Conservation (phyloP, 2,329 filamentous ascomycete genomes). For the Dactylella cylindrospora region DNA sequence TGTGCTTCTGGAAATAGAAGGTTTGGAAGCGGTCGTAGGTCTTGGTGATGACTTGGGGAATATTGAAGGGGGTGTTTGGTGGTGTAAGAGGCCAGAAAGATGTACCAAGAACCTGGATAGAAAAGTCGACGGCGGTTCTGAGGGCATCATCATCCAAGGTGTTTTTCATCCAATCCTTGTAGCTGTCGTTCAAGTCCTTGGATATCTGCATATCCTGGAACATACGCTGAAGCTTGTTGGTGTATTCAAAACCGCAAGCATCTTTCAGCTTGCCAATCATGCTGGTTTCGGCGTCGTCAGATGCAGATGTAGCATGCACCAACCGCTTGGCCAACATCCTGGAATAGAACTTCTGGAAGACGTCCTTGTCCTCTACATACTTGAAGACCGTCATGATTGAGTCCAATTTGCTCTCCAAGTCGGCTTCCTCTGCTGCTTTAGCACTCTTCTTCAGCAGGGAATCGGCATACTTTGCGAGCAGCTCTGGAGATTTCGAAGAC, state of each 20-base stretch:
- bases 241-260: slow-evolving; percentile 97
- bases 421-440: slow-evolving; percentile 88
- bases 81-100: slow-evolving; percentile 94
- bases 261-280: slow-evolving; percentile 99
- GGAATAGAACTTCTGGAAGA: slow-evolving; percentile 99
- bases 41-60: slow-evolving; percentile 78
- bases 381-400: slow-evolving; percentile 99
- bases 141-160: slow-evolving; percentile 65
- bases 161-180: slow-evolving; percentile 73
- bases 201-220: slow-evolving; percentile 99
- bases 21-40: slow-evolving; percentile 86
- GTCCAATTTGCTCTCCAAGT: slow-evolving; percentile 81
- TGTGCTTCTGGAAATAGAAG: slow-evolving; percentile 97
- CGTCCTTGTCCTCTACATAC: slow-evolving; percentile 99
- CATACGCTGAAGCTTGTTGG: slow-evolving; percentile 99
- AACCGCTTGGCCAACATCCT: slow-evolving; percentile 92
- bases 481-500: slow-evolving; percentile 89
- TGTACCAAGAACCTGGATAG: slow-evolving; percentile 90
- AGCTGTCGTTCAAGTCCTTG: slow-evolving; percentile 89
- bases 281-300: slow-evolving; percentile 94
- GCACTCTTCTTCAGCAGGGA: slow-evolving; percentile 88
- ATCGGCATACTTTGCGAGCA: slow-evolving; percentile 94
- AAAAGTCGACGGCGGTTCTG: slow-evolving; percentile 75
- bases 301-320: slow-evolving; percentile 92
- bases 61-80: slow-evolving; percentile 83